A percentile compares a stretch with the other conserved stretches of the same genome.
Evolutionary conservation across 1,284 basidiomycete species (phyloP).

Genomic region (Fomitopsis betulina): DNA sequence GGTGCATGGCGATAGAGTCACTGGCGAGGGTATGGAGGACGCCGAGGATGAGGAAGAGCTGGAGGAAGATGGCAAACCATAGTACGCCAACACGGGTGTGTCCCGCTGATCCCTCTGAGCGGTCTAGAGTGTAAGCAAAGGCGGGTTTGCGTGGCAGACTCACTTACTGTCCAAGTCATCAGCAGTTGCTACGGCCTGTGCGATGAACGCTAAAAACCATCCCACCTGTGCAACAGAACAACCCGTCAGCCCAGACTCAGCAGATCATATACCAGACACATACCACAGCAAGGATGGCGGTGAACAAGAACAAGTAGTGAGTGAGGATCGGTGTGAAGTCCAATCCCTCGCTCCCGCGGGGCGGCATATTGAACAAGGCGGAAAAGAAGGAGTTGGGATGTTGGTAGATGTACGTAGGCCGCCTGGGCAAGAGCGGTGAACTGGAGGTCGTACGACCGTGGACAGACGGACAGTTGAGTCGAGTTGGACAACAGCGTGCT

Average conservation of each 20-base stretch:
- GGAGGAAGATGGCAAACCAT: slow-evolving; percentile 93
- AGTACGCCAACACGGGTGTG: slow-evolving; percentile 57
- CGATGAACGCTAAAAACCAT: slow-evolving; percentile 93
- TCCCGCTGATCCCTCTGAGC: slow-evolving; percentile 37
- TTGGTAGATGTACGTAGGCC: neutral
- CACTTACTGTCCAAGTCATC: slow-evolving; percentile 41
- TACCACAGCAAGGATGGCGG: slow-evolving; percentile 77
- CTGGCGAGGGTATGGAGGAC: slow-evolving; percentile 80
- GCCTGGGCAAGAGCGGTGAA: neutral
- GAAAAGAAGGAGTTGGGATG: neutral
- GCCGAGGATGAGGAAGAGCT: slow-evolving; percentile 78
- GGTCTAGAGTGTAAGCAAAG: slow-evolving; percentile 4
- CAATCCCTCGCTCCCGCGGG: slow-evolving; percentile 53
- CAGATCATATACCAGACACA: slow-evolving; percentile 25
- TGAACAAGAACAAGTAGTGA: slow-evolving; percentile 87
- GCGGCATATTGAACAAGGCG: slow-evolving; percentile 34
- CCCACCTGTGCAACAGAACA: slow-evolving; percentile 50
- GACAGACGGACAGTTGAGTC: neutral
- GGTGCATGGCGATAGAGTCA: slow-evolving; percentile 80
- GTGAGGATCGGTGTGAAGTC: slow-evolving; percentile 84
- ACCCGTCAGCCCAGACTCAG: neutral
- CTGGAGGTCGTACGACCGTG: slow-evolving; percentile 3
- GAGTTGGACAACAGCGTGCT: neutral
- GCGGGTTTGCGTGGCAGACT: neutral
- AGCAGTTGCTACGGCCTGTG: slow-evolving; percentile 67